Percentiles rank a stretch among this genome's conserved stretches.
Evolutionary conservation across 1,284 basidiomycete genomes (phyloP).

Genomic region (Tranzscheliella williamsii): DNA sequence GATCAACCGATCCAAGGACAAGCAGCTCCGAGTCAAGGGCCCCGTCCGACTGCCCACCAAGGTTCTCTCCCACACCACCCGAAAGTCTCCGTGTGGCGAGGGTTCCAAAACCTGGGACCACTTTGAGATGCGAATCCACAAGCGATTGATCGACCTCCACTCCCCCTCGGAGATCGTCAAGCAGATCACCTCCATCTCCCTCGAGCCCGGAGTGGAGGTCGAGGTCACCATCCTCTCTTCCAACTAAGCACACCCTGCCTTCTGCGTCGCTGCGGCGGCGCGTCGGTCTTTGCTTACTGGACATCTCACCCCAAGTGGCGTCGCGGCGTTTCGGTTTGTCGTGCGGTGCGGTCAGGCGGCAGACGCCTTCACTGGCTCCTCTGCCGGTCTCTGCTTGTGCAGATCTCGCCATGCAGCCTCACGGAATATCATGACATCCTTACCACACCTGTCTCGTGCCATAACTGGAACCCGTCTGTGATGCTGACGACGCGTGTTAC

Average conservation of each 20-base stretch:
- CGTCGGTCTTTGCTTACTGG: too few relatives aligned
- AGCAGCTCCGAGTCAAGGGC: conserved; percentile 98
- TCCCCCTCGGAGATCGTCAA: conserved; percentile 99
- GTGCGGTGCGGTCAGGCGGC: too few relatives aligned
- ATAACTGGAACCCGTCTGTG: too few relatives aligned
- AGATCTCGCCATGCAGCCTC: too few relatives aligned
- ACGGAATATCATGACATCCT: too few relatives aligned
- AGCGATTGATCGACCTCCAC: conserved; percentile 98
- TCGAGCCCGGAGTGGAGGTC: conserved; percentile 99
- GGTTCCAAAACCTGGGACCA: conserved; percentile 99
- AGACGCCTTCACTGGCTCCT: too few relatives aligned
- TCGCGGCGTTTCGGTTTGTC: too few relatives aligned
- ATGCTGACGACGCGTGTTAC: too few relatives aligned
- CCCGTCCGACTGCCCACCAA: conserved; percentile 99
- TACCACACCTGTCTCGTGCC: too few relatives aligned
- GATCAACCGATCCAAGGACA: conserved; percentile 99
- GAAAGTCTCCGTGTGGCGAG: conserved; percentile 79
- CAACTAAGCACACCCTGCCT: conserved; percentile 51
- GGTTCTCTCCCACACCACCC: conserved; percentile 96
- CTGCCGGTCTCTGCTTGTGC: too few relatives aligned
- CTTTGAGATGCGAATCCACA: conserved; percentile 99
- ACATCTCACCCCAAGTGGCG: too few relatives aligned
- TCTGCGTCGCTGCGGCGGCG: too few relatives aligned
- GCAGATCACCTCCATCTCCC: conserved; percentile 98
- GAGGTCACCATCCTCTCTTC: conserved; percentile 89